Conservation (phyloP, 352 stramenopile genomes). For the Thalassiosira pacifica region DNA sequence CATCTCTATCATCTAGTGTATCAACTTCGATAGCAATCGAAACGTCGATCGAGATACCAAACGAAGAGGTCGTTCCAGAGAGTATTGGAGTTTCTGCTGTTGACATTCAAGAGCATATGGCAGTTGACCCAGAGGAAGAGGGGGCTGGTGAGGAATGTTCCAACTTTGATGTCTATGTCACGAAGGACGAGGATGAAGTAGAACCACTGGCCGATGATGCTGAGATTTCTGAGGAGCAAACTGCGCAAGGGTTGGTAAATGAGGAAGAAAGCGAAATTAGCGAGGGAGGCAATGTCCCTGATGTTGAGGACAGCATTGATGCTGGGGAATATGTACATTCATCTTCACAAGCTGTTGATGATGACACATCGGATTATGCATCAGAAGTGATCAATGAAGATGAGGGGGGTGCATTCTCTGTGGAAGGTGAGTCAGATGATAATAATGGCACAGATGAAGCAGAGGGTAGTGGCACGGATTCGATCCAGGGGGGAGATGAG, state of each 20-base stretch:
- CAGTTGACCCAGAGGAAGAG: neutral
- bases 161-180: neutral
- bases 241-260: neutral
- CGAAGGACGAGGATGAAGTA: neutral
- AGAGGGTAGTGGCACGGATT: too few species aligned
- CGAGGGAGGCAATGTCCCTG: neutral
- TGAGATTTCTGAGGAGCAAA: neutral
- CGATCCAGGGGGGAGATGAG: too few species aligned
- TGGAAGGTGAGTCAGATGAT: too few species aligned
- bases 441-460: too few species aligned
- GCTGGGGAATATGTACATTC: neutral
- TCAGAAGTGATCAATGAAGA: too few species aligned
- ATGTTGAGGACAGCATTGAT: neutral
- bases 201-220: neutral
- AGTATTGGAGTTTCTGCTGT: too few species aligned
- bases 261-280: neutral
- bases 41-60: constrained; percentile 8
- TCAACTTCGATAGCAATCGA: constrained; percentile 6
- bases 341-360: neutral
- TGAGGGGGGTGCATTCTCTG: too few species aligned
- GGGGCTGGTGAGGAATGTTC: neutral
- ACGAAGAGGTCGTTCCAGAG: constrained; percentile 26
- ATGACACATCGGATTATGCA: too few species aligned
- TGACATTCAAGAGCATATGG: too few species aligned
- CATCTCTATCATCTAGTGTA: too few species aligned